These are phyloP conservation scores for Purshia tridentata DNA, from an alignment of 306 rosid species.

Conservation along the genomic window DNA sequence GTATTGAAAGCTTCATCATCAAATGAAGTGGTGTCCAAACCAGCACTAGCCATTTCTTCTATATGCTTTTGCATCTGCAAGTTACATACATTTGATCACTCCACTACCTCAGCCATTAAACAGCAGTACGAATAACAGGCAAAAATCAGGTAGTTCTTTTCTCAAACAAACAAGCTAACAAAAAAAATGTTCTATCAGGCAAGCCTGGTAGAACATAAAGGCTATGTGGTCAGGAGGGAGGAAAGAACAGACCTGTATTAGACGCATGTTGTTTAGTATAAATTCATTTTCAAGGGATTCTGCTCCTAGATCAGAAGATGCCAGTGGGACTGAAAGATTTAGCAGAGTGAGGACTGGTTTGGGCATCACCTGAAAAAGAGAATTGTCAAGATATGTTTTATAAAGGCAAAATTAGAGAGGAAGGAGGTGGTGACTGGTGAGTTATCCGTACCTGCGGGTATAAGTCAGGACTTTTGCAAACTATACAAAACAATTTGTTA, in stretches of 20 bases:
- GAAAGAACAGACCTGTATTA: slow-evolving; percentile 57
- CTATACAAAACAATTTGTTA: slow-evolving; percentile 75
- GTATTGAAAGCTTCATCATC: slow-evolving; percentile 80
- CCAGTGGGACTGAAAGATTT: slow-evolving; percentile 82
- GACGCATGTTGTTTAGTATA: slow-evolving; percentile 73
- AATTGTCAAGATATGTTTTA: slow-evolving; percentile 28
- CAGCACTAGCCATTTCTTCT: slow-evolving; percentile 65
- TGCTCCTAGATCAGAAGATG: slow-evolving; percentile 88
- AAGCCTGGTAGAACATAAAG: slow-evolving; percentile 1
- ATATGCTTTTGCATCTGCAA: slow-evolving; percentile 72
- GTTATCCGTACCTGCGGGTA: slow-evolving; percentile 67
- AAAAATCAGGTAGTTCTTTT: background rate
- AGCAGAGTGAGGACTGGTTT: slow-evolving; percentile 74
- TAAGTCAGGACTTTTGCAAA: slow-evolving; percentile 63
- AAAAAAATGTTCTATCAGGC: slow-evolving; percentile 3
- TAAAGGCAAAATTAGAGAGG: slow-evolving; percentile 14
- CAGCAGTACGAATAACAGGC: slow-evolving; percentile 13
- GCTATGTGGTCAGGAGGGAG: slow-evolving; percentile 22
- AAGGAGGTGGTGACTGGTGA: slow-evolving; percentile 9
- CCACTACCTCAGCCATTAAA: slow-evolving; percentile 17
- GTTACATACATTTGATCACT: slow-evolving; percentile 7
- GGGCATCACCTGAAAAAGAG: slow-evolving; percentile 68
- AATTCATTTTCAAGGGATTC: slow-evolving; percentile 85
- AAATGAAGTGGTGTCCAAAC: slow-evolving; percentile 59
- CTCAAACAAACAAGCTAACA: slow-evolving; percentile 6